Percentiles rank a stretch among this genome's conserved stretches.
Evolutionary conservation across 2,329 filamentous ascomycete species (phyloP).

Genomic region (Diaporthe sp.): DNA sequence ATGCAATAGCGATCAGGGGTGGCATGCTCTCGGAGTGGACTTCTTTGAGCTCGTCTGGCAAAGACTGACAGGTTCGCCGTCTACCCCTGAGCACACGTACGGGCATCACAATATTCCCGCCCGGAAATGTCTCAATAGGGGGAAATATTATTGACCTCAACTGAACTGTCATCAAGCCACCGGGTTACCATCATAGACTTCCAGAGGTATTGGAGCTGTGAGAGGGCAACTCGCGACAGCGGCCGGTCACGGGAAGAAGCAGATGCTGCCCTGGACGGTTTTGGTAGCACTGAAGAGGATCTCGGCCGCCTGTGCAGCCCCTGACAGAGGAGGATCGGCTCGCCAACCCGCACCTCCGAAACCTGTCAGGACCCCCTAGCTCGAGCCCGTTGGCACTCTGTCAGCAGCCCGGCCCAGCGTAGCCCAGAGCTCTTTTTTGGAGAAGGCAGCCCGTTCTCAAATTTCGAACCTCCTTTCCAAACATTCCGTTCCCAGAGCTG

Average conservation of each 20-base stretch:
- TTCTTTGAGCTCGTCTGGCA: neutral
- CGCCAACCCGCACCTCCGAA: conserved; percentile 35
- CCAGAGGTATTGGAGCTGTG: neutral
- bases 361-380: conserved; percentile 32
- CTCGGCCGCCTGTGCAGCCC: conserved; percentile 29
- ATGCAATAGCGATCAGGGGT: neutral
- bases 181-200: neutral
- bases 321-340: conserved; percentile 34
- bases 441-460: conserved; percentile 19
- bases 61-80: neutral
- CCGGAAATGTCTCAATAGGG: neutral
- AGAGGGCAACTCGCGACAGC: neutral
- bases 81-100: neutral
- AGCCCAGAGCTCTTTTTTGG: conserved; percentile 28
- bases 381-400: conserved; percentile 24
- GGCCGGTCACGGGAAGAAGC: neutral
- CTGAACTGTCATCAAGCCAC: neutral
- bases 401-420: conserved; percentile 28
- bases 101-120: neutral
- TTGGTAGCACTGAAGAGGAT: conserved; percentile 35
- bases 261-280: conserved; percentile 13
- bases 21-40: neutral
- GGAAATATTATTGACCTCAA: neutral
- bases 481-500: conserved; percentile 35
- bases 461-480: conserved; percentile 38